phyloP scores from a whole-genome alignment of 2,329 filamentous ascomycete genomes.

The Cladosporium sp. region DNA sequence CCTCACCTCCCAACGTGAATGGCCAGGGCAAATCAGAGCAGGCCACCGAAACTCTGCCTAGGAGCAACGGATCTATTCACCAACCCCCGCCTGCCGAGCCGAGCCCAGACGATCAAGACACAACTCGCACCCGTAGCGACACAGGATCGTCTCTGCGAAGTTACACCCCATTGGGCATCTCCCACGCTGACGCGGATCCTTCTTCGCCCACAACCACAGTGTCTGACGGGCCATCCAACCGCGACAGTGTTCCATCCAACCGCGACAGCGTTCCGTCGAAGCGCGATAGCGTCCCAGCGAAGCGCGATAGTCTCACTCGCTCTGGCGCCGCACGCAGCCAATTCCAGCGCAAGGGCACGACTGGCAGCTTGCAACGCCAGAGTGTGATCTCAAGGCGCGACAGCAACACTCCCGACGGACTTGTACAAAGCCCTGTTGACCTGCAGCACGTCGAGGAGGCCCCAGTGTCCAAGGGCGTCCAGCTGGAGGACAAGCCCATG shows the following conservation, averaged over 20 bases:
- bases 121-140: conserved; percentile 24
- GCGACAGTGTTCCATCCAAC: conserved; percentile 13
- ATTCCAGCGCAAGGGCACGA: conserved; percentile 48
- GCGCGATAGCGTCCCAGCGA: conserved; percentile 48
- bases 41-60: background rate
- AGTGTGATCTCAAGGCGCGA: conserved; percentile 36
- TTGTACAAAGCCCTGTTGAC: conserved; percentile 25
- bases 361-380: conserved; percentile 40
- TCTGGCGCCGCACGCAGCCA: conserved; percentile 40
- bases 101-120: conserved; percentile 19
- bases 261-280: conserved; percentile 35
- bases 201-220: conserved; percentile 4
- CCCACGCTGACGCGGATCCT: conserved; percentile 24
- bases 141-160: conserved; percentile 18
- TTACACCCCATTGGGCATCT: conserved; percentile 10
- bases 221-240: conserved; percentile 18
- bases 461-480: conserved; percentile 52
- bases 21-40: background rate
- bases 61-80: conserved; percentile 32
- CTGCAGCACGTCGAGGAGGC: conserved; percentile 24
- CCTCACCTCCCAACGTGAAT: conserved; percentile 23
- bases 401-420: conserved; percentile 15
- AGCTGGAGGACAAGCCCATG: conserved; percentile 75
- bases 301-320: conserved; percentile 65
- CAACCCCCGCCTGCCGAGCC: conserved; percentile 33